Conservation (phyloP, 805 yeast genomes). For the Kodamaea nitidulidarum region DNA sequence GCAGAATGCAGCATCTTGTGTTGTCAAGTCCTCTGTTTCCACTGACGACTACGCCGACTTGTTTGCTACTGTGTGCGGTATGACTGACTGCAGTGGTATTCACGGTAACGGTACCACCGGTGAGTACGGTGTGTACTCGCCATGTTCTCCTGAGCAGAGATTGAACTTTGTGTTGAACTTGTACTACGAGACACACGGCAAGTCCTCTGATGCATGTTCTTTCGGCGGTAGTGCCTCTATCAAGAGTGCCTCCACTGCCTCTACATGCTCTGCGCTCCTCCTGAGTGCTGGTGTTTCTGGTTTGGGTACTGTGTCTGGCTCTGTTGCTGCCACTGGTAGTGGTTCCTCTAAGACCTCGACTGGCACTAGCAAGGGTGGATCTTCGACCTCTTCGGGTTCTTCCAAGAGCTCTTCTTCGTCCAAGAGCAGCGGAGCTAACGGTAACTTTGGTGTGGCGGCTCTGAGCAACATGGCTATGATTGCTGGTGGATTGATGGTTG, state of each 20-base stretch:
- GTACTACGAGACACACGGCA: constrained; percentile 32
- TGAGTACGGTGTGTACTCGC: constrained; percentile 40
- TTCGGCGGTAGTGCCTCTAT: constrained; percentile 41
- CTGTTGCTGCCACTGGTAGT: constrained; percentile 27
- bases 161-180: constrained; percentile 37
- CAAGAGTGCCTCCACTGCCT: constrained; percentile 41
- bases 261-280: constrained; percentile 54
- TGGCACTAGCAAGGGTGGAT: constrained; percentile 13
- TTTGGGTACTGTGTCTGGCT: constrained; percentile 48
- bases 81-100: constrained; percentile 36
- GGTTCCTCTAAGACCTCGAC: too few species aligned
- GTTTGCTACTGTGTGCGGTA: constrained; percentile 31
- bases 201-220: constrained; percentile 29
- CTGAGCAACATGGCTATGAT: constrained; percentile 16
- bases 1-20: constrained; percentile 32
- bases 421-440: constrained; percentile 1
- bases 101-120: constrained; percentile 37
- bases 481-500: constrained; percentile 15
- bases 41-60: constrained; percentile 32
- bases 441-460: constrained; percentile 5
- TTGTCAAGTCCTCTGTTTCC: constrained; percentile 25
- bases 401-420: constrained; percentile 13
- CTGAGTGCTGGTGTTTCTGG: constrained; percentile 69
- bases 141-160: constrained; percentile 32
- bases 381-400: constrained; percentile 9